Conservation (phyloP, 495 filamentous ascomycete genomes). For the Sabuloglossum arenarium region DNA sequence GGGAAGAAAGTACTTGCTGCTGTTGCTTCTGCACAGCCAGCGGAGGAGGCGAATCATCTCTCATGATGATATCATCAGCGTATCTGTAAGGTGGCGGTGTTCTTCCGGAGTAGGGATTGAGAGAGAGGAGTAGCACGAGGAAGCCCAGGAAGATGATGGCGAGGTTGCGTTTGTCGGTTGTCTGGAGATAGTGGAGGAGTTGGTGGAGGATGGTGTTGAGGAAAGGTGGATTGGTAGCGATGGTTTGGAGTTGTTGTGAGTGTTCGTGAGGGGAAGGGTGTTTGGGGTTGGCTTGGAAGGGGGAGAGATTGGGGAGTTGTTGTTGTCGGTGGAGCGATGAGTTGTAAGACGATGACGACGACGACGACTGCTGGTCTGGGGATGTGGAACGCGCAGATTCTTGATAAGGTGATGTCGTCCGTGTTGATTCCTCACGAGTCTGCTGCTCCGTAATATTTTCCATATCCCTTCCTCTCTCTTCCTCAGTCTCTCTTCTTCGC, state of each 20-base stretch:
- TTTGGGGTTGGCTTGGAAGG: background rate
- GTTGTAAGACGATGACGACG: background rate
- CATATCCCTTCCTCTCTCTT: background rate
- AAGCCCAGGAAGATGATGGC: conserved; percentile 39
- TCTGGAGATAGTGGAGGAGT: conserved; percentile 45
- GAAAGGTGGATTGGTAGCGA: too few species aligned
- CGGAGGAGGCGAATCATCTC: too few species aligned
- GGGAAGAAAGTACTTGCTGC: too few species aligned
- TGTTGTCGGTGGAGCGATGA: background rate
- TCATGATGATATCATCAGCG: background rate
- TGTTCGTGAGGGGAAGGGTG: background rate
- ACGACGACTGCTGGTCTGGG: background rate
- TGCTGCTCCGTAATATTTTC: background rate
- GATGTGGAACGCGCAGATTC: background rate
- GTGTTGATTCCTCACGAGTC: background rate
- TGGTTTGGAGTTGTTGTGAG: conserved; percentile 9
- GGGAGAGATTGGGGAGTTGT: background rate
- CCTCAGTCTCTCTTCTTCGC: conserved; percentile 4
- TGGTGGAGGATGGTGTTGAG: conserved; percentile 29
- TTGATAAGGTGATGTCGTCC: background rate
- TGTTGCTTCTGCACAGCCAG: too few species aligned
- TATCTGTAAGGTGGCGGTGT: background rate
- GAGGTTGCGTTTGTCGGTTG: conserved; percentile 51
- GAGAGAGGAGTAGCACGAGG: conserved; percentile 33
- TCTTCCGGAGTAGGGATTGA: conserved; percentile 5